Conservation (phyloP, 345 rosid genomes). For the Gossypioides kirkii region DNA sequence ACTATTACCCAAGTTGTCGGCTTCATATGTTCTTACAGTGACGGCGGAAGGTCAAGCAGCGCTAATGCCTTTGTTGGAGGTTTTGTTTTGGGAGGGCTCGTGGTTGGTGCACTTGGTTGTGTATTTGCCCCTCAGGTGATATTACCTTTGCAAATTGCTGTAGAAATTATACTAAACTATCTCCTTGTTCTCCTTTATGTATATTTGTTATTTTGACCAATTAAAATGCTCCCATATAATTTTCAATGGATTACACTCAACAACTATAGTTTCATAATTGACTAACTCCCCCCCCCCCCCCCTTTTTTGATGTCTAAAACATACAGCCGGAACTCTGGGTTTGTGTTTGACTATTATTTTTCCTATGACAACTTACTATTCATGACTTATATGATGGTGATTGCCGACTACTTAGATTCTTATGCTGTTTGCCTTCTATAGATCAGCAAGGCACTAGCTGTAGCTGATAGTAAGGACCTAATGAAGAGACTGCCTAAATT, state of each 20-base stretch:
- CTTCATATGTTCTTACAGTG: conserved; percentile 37
- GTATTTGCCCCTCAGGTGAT: conserved; percentile 92
- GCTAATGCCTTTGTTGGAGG: conserved; percentile 76
- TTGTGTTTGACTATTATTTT: neutral
- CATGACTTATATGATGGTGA: neutral
- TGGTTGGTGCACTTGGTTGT: conserved; percentile 91
- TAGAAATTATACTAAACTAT: neutral
- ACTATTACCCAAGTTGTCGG: neutral
- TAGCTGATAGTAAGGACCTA: conserved; percentile 73
- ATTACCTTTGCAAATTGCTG: conserved; percentile 11
- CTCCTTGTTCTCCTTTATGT: neutral
- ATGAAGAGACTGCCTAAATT: conserved; percentile 94
- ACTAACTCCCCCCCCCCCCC: neutral
- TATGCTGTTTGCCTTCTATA: conserved; percentile 22
- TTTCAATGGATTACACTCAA: neutral
- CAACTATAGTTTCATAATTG: neutral
- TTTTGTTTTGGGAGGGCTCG: conserved; percentile 81
- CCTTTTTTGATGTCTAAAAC: neutral
- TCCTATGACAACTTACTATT: neutral
- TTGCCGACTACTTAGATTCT: neutral
- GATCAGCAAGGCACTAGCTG: conserved; percentile 84
- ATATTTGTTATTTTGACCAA: neutral
- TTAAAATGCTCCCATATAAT: neutral
- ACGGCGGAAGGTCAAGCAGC: conserved; percentile 53
- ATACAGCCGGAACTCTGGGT: neutral